Evolutionary conservation across 1,284 basidiomycete species (phyloP), one percentile per base, ranked within the genome.

Genomic region (Naganishia sp.): DNA sequence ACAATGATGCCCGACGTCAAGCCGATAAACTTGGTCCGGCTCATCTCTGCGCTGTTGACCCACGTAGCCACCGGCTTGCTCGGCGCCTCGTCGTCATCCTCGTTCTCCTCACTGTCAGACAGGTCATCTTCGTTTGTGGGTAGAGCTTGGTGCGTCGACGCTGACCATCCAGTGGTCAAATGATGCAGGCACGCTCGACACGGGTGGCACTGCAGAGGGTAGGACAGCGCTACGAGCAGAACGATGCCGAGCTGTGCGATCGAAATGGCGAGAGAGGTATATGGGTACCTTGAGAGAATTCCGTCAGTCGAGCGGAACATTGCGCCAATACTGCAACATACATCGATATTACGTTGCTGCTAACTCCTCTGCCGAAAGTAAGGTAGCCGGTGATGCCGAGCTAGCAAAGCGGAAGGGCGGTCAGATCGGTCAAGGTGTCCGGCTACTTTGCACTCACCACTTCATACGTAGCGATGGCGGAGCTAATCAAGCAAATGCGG

Each of bases 121-220:
- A 77, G 73, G 3, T 75, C 70, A 9, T 79, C 78, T 63, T 77
- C 74, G 18, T 75, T 74, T n/a, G 51, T 54, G 11, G 46, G 47
- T 7, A 53, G 23, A 21, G 42, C 55, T 63, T 69, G 71, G 74
- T 74, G 39, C 13, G 66, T 55, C 23, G 61, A 75, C 67, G 35
- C 72, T 32, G 28, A 45, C 64, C 62, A 63, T n/a, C 71, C 73
- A 15, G 76, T 75, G 25, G 77, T 77, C 46, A 98, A 87, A 35
- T 96, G 95, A 81, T 95, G 92, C 46, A 99, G 80, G 73, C 91
- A 94, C 70, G 90, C 91, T 58, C 96, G 84, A 76, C 94, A 97
- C 0, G 96, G 96, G 68, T 95, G 90, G 3, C 94, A 88, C 79
- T 97, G 94, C 54, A 97, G 78, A 0, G 94, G 93, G 78, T 97